These are phyloP conservation scores for Nemania sp. DNA, from an alignment of 2,329 filamentous ascomycete genomes.

Conservation along the genomic window DNA sequence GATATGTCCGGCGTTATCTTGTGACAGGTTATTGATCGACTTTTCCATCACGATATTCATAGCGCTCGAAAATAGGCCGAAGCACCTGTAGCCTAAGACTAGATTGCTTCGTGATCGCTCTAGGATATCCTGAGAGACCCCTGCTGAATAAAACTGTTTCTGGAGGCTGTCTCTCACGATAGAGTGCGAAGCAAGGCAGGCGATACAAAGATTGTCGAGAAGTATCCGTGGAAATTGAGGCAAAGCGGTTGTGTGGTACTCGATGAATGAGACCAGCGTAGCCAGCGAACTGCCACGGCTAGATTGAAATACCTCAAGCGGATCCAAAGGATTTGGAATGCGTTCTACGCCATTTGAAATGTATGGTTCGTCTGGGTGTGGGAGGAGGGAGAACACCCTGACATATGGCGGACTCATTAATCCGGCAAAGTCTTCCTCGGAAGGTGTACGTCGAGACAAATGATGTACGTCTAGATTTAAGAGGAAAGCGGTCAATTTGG, in stretches of 20 bases:
- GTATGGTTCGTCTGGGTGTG: constrained; percentile 38
- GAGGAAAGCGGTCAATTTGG: constrained; percentile 56
- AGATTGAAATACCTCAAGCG: constrained; percentile 50
- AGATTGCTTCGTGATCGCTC: constrained; percentile 42
- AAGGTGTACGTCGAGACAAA: constrained; percentile 32
- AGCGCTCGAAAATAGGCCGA: constrained; percentile 46
- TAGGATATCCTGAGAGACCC: constrained; percentile 21
- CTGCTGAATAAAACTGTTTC: constrained; percentile 26
- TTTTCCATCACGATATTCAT: constrained; percentile 57
- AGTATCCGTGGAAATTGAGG: constrained; percentile 50
- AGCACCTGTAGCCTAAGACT: constrained; percentile 48
- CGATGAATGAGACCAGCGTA: constrained; percentile 48
- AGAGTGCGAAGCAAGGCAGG: constrained; percentile 36
- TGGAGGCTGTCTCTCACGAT: constrained; percentile 39
- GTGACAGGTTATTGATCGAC: constrained; percentile 54
- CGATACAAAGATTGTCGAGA: constrained; percentile 46
- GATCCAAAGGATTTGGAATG: constrained; percentile 40
- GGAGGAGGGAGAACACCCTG: constrained; percentile 46
- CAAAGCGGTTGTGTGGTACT: constrained; percentile 46
- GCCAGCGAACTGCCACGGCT: constrained; percentile 47
- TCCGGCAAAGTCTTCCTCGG: constrained; percentile 43
- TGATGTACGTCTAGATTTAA: constrained; percentile 52
- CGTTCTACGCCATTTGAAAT: constrained; percentile 38
- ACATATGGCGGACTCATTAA: constrained; percentile 52
- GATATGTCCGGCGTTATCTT: constrained; percentile 47